A percentile compares a stretch with the other conserved stretches of the same genome.
phyloP scores from a whole-genome alignment of 208 protist species.

The Phytomonas serpens region DNA sequence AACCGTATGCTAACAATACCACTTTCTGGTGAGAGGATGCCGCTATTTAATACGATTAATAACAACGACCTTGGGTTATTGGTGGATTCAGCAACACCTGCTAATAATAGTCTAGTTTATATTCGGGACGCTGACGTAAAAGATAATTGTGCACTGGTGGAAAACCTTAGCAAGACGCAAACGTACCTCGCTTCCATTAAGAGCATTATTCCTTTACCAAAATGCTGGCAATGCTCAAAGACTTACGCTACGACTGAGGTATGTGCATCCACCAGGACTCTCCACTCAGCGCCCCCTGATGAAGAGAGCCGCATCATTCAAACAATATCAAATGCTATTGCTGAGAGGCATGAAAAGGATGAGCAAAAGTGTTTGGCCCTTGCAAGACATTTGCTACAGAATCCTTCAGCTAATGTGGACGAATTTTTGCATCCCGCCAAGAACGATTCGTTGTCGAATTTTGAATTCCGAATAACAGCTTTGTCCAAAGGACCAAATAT shows the following conservation, averaged over 20 bases:
- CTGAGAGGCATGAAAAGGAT: conserved; percentile 1
- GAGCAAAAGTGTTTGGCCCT: not conserved
- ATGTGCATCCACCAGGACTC: conserved; percentile 16
- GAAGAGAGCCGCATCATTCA: conserved; percentile 28
- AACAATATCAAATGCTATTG: conserved; percentile 23
- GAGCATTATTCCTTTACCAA: conserved; percentile 34
- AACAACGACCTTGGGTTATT: conserved; percentile 36
- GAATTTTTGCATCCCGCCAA: not conserved
- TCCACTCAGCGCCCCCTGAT: conserved; percentile 22
- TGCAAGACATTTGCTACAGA: not conserved
- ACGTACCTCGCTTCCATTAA: conserved; percentile 22
- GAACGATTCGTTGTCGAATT: not conserved
- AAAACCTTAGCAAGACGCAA: conserved; percentile 12
- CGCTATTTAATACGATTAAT: conserved; percentile 15
- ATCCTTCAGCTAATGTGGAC: not conserved
- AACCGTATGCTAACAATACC: conserved; percentile 25
- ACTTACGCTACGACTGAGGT: conserved; percentile 21
- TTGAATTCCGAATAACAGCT: not conserved
- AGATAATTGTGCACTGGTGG: conserved; percentile 15
- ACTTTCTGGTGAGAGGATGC: conserved; percentile 13
- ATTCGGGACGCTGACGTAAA: not conserved
- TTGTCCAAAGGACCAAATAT: not conserved
- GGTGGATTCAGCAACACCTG: conserved; percentile 11
- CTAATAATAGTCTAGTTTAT: not conserved
- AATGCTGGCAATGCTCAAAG: conserved; percentile 32